Evolutionary conservation across 1,284 basidiomycete species (phyloP).

Genomic region (Dichomitus squalens): DNA sequence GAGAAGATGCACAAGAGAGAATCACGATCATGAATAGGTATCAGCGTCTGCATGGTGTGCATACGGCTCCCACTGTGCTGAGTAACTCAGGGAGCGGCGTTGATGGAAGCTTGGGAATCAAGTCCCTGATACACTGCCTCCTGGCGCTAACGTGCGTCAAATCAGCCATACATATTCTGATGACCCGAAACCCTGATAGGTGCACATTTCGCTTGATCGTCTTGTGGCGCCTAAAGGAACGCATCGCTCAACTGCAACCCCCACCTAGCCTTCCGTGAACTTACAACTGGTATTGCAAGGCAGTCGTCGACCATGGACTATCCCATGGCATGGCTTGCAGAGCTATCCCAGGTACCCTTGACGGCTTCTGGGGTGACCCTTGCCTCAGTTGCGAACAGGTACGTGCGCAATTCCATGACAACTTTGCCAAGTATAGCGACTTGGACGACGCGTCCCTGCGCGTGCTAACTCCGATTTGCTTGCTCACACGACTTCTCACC

Average conservation of each 20-base stretch:
- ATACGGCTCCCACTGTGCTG: too few species aligned
- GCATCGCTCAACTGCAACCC: neutral
- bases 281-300: neutral
- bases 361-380: conserved; percentile 5
- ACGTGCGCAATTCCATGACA: neutral
- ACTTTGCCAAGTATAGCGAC: neutral
- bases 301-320: neutral
- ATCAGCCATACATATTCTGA: too few species aligned
- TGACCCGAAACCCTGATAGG: too few species aligned
- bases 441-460: neutral
- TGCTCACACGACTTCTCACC: conserved; percentile 2
- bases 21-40: too few species aligned
- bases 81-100: too few species aligned
- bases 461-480: neutral
- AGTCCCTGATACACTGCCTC: too few species aligned
- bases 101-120: too few species aligned
- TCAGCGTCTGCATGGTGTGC: too few species aligned
- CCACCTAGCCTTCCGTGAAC: neutral
- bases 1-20: too few species aligned
- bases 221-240: neutral
- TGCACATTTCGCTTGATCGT: too few species aligned
- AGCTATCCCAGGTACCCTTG: conserved; percentile 6
- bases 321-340: conserved; percentile 6
- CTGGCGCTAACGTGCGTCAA: too few species aligned
- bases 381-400: conserved; percentile 7